phyloP scores from a whole-genome alignment of 164 flowering plant species.

The Kingdonia uniflora region DNA sequence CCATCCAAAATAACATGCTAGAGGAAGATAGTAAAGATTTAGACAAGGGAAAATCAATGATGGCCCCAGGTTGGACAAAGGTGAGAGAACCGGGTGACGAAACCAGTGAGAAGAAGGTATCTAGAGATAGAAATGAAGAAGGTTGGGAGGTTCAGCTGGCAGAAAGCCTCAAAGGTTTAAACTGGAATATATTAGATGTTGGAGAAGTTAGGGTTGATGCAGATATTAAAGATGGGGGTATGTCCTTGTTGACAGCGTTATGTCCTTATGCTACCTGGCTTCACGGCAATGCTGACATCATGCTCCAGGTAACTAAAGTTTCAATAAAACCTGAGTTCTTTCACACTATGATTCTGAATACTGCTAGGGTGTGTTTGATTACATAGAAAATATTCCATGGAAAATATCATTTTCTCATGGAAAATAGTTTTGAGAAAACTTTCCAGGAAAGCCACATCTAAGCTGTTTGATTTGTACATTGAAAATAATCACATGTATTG shows the following conservation, averaged over 20 bases:
- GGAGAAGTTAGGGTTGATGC: constrained; percentile 98
- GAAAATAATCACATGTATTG: too few species aligned
- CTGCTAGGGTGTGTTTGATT: too few species aligned
- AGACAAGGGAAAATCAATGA: constrained; percentile 31
- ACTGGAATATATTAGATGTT: constrained; percentile 84
- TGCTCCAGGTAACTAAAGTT: constrained; percentile 58
- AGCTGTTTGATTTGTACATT: too few species aligned
- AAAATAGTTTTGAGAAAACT: too few species aligned
- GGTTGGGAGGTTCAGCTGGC: constrained; percentile 82
- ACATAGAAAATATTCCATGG: too few species aligned
- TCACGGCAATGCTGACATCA: constrained; percentile 92
- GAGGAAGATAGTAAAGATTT: constrained; percentile 59
- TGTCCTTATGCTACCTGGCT: constrained; percentile 94
- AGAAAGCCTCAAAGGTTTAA: constrained; percentile 80
- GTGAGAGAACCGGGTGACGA: constrained; percentile 42
- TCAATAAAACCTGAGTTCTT: too few species aligned
- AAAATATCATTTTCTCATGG: too few species aligned
- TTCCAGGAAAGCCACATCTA: too few species aligned
- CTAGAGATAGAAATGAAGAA: constrained; percentile 77
- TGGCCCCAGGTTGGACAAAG: constrained; percentile 56
- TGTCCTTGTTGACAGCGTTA: constrained; percentile 91
- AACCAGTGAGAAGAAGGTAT: constrained; percentile 41
- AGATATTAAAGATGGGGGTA: constrained; percentile 98
- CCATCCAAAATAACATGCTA: constrained; percentile 31
- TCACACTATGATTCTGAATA: too few species aligned